A percentile compares a stretch with the other conserved stretches of the same genome.
These are phyloP conservation scores for Backusella tuberculispora DNA, from an alignment of 192 early-diverging fungal genomes.

Conservation along the genomic window DNA sequence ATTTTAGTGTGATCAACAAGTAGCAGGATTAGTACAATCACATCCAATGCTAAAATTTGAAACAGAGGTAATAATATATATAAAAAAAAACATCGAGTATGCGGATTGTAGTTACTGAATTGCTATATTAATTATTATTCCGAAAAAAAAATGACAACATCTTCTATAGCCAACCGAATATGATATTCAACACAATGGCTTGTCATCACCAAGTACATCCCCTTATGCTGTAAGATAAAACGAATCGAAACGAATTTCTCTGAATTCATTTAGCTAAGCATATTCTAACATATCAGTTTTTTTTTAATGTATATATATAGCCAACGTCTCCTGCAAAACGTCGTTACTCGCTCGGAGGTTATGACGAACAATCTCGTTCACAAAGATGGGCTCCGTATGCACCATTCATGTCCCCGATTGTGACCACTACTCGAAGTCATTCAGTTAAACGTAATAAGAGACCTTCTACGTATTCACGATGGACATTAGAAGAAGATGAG, in stretches of 20 bases:
- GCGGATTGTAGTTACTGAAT: background rate
- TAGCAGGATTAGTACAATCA: conserved; percentile 15
- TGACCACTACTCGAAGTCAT: conserved; percentile 22
- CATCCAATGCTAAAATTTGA: background rate
- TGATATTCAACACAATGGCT: background rate
- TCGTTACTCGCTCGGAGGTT: conserved; percentile 20
- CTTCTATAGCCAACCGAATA: background rate
- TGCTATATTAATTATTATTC: background rate
- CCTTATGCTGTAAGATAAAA: conserved; percentile 19
- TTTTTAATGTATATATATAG: background rate
- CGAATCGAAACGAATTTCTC: too few species aligned
- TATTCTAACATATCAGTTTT: background rate
- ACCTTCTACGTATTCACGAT: conserved; percentile 48
- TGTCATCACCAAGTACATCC: conserved; percentile 9
- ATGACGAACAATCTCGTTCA: background rate
- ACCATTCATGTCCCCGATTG: conserved; percentile 22
- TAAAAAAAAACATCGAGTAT: background rate
- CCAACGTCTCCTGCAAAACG: conserved; percentile 17
- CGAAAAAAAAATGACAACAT: background rate
- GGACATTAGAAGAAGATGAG: conserved; percentile 53
- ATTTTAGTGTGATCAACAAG: background rate
- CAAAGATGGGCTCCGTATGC: conserved; percentile 18
- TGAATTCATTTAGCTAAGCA: background rate
- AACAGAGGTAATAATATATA: background rate
- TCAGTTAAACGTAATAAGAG: conserved; percentile 41